Conservation (phyloP, 345 rosid genomes). For the Xanthoceras sorbifolium region DNA sequence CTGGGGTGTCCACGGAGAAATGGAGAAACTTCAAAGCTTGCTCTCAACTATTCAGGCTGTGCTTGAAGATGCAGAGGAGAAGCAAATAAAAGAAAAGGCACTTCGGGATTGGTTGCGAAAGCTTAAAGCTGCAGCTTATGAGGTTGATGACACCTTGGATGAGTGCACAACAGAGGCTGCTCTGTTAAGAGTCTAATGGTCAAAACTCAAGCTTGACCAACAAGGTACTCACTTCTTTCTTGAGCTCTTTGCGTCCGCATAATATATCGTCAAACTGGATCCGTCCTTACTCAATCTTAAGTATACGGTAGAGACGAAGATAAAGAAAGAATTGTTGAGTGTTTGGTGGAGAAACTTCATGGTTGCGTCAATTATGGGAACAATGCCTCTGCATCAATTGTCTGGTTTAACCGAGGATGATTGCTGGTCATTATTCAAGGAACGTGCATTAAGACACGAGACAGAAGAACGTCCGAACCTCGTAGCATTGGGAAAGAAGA, state of each 20-base stretch:
- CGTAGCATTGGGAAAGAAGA: constrained; percentile 4
- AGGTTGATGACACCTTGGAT: neutral
- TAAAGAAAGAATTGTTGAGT: neutral
- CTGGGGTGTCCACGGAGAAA: too few species aligned
- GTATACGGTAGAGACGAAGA: neutral
- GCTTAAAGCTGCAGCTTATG: constrained; percentile 6
- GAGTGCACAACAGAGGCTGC: neutral
- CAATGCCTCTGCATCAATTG: neutral
- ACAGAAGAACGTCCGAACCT: neutral
- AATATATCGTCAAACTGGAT: neutral
- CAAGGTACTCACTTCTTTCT: neutral
- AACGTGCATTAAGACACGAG: constrained; percentile 8
- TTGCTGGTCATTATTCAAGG: constrained; percentile 12
- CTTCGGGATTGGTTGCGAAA: constrained; percentile 3
- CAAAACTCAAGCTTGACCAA: neutral
- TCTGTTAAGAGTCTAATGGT: neutral
- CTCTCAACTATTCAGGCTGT: too few species aligned
- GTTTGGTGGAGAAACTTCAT: neutral
- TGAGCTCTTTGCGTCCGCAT: neutral
- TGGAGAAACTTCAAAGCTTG: too few species aligned
- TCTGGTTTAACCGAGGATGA: constrained; percentile 1
- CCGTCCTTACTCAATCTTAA: neutral
- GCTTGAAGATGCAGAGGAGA: too few species aligned
- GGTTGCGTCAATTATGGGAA: neutral
- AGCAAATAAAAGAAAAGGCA: too few species aligned